Percentiles rank a stretch among this genome's conserved stretches.
These are phyloP conservation scores for Nymphaea thermarum DNA, from an alignment of 164 flowering plant species.

Conservation along the genomic window DNA sequence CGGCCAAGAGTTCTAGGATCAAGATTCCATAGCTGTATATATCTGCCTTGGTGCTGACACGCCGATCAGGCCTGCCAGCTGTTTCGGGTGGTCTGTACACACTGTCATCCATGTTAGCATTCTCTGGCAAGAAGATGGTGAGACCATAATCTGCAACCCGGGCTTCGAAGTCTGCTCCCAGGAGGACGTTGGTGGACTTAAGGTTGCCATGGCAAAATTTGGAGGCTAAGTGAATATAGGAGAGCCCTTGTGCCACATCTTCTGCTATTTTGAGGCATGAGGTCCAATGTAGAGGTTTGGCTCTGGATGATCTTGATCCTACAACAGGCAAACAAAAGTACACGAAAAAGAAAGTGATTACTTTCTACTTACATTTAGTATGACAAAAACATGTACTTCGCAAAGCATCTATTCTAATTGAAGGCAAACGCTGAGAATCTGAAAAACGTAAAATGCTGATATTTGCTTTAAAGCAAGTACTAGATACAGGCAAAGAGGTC, in stretches of 20 bases:
- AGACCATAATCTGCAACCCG: slow-evolving; percentile 84
- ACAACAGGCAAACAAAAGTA: background rate
- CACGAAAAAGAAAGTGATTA: too few species aligned
- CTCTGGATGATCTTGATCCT: slow-evolving; percentile 77
- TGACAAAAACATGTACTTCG: too few species aligned
- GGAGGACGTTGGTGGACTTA: slow-evolving; percentile 85
- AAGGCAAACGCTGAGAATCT: too few species aligned
- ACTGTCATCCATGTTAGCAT: slow-evolving; percentile 15
- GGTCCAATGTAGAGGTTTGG: slow-evolving; percentile 97
- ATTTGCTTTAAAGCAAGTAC: too few species aligned
- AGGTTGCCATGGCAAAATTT: slow-evolving; percentile 59
- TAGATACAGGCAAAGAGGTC: too few species aligned
- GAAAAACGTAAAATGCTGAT: too few species aligned
- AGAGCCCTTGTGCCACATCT: slow-evolving; percentile 93
- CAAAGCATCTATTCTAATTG: too few species aligned
- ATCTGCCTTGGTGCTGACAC: slow-evolving; percentile 53
- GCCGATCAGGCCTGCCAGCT: slow-evolving; percentile 18
- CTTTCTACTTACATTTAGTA: too few species aligned
- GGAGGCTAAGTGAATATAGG: slow-evolving; percentile 88
- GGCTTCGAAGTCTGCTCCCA: slow-evolving; percentile 90
- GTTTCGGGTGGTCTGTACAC: slow-evolving; percentile 62
- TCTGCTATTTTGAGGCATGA: slow-evolving; percentile 96
- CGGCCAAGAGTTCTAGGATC: slow-evolving; percentile 67
- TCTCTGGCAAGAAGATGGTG: background rate
- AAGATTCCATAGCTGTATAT: slow-evolving; percentile 73